phyloP scores from a whole-genome alignment of 2,329 filamentous ascomycete genomes.

The Cordyceps pruinosa region DNA sequence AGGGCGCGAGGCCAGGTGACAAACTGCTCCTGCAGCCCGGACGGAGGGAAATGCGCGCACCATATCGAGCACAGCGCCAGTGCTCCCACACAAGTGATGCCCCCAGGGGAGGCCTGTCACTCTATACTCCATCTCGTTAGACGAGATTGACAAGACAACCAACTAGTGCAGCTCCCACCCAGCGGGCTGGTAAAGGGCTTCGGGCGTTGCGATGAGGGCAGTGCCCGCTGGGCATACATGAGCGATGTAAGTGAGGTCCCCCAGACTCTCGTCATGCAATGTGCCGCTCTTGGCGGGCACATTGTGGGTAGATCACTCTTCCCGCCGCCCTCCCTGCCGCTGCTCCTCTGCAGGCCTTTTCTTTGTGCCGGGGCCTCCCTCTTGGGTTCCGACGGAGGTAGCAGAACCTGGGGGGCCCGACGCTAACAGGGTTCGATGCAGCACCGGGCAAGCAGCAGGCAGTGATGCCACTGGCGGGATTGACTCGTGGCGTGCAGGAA shows the following conservation, averaged over 20 bases:
- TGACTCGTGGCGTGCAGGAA: background rate
- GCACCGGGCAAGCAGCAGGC: background rate
- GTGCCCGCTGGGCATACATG: background rate
- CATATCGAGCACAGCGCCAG: background rate
- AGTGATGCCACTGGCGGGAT: background rate
- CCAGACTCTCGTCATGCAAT: no score
- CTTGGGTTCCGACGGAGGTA: conserved; percentile 7
- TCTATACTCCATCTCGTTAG: conserved; percentile 2
- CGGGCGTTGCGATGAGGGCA: background rate
- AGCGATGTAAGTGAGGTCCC: background rate
- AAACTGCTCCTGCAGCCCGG: background rate
- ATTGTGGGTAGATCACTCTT: no score
- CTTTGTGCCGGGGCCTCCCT: background rate
- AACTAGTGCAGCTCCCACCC: background rate
- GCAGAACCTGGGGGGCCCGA: background rate
- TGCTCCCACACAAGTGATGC: no score
- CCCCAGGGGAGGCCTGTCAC: background rate
- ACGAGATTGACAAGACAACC: background rate
- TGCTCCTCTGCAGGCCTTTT: background rate
- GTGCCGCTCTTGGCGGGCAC: background rate
- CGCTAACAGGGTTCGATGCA: conserved; percentile 3
- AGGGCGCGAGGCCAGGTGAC: conserved; percentile 1
- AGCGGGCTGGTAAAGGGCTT: conserved; percentile 7
- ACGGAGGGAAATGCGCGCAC: background rate
- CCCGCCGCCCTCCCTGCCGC: no score